phyloP scores from a whole-genome alignment of 352 stramenopile genomes.

The Phytopythium cucurbitacearum region DNA sequence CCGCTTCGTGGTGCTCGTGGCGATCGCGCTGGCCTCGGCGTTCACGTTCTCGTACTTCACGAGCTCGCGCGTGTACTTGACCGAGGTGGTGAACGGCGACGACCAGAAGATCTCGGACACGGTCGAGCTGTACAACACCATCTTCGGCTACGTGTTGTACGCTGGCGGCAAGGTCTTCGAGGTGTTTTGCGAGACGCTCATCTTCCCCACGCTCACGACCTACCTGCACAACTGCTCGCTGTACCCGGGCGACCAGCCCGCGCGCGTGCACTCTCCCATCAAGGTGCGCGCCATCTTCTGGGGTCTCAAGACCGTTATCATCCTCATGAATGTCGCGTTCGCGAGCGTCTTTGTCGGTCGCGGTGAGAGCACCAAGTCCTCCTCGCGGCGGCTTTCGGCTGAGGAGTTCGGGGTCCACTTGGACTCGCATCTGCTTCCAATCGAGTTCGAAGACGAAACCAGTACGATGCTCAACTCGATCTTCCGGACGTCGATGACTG shows the following conservation, averaged over 20 bases:
- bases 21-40: constrained; percentile 24
- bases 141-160: constrained; percentile 48
- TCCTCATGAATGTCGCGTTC: constrained; percentile 62
- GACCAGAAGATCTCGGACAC: constrained; percentile 18
- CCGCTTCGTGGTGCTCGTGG: constrained; percentile 38
- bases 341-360: constrained; percentile 55
- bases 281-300: constrained; percentile 51
- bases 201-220: constrained; percentile 49
- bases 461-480: neutral
- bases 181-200: constrained; percentile 53
- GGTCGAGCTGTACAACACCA: constrained; percentile 41
- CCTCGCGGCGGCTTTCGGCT: neutral
- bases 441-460: too few species aligned
- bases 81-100: constrained; percentile 16
- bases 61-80: constrained; percentile 29
- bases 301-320: constrained; percentile 53
- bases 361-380: constrained; percentile 4
- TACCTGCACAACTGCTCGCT: constrained; percentile 60
- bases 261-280: constrained; percentile 34
- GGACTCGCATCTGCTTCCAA: too few species aligned
- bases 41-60: constrained; percentile 42
- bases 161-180: constrained; percentile 47
- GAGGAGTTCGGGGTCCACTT: neutral
- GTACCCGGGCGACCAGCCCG: constrained; percentile 48
- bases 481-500: neutral